Conservation (phyloP, 768 basidiomycete genomes). For the Pleurotus tuber-regium region DNA sequence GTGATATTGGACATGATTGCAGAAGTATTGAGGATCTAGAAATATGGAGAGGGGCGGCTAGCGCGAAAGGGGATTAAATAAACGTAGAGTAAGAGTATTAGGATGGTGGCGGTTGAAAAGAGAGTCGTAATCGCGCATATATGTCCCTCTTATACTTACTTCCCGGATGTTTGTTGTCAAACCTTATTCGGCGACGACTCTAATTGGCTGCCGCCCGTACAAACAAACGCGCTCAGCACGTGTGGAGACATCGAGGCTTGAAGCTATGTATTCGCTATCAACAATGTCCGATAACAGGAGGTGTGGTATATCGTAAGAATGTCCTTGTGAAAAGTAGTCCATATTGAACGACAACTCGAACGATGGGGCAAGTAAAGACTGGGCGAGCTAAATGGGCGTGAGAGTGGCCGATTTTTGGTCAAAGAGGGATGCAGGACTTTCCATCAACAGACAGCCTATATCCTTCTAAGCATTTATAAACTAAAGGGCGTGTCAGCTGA, state of each 20-base stretch:
- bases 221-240: background rate
- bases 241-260: too few species aligned
- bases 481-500: conserved; percentile 24
- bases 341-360: background rate
- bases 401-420: conserved; percentile 16
- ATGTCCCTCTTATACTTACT: conserved; percentile 8
- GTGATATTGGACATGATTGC: conserved; percentile 10
- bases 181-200: background rate
- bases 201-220: conserved; percentile 11
- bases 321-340: background rate
- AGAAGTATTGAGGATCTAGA: conserved; percentile 10
- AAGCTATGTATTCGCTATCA: too few species aligned
- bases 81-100: background rate
- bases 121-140: background rate
- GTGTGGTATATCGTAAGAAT: background rate
- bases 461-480: conserved; percentile 49
- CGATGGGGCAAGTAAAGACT: background rate
- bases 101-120: conserved; percentile 7
- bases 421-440: conserved; percentile 38
- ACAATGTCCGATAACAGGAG: background rate
- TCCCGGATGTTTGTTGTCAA: conserved; percentile 6
- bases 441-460: conserved; percentile 42
- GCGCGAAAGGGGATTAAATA: conserved; percentile 15
- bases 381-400: background rate
- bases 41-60: conserved; percentile 25